Evolutionary conservation across 768 basidiomycete genomes (phyloP).

Genomic region (Russula lepida): DNA sequence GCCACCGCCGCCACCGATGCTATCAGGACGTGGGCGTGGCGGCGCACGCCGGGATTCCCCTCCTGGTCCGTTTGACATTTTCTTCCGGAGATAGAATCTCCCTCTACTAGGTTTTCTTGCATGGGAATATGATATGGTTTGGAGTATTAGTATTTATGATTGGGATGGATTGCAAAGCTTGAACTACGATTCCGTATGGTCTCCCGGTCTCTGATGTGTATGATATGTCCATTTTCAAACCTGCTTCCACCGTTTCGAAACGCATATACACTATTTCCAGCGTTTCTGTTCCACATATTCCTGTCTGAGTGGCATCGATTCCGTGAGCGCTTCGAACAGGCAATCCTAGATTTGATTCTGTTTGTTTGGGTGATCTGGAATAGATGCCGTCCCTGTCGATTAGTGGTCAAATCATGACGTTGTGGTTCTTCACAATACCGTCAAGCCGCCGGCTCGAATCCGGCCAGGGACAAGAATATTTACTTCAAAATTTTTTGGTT

Average conservation of each 20-base stretch:
- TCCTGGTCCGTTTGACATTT: conserved; percentile 6
- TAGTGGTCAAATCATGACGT: conserved; percentile 21
- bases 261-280: neutral
- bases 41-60: neutral
- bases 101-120: neutral
- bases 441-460: conserved; percentile 20
- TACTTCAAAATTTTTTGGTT: neutral
- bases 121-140: neutral
- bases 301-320: neutral
- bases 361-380: neutral
- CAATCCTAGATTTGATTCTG: neutral
- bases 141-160: neutral
- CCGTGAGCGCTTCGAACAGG: neutral
- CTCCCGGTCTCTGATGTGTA: neutral
- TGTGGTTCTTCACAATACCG: conserved; percentile 9
- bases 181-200: neutral
- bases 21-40: conserved; percentile 3
- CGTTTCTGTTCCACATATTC: neutral
- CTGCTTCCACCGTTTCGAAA: neutral
- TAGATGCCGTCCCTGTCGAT: conserved; percentile 10
- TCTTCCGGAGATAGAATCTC: conserved; percentile 3
- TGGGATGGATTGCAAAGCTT: neutral
- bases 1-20: conserved; percentile 1
- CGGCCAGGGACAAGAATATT: conserved; percentile 11
- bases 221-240: neutral